A percentile compares a stretch with the other conserved stretches of the same genome.
Conservation (phyloP, 768 basidiomycete species). For the Leccinum arenicola region DNA sequence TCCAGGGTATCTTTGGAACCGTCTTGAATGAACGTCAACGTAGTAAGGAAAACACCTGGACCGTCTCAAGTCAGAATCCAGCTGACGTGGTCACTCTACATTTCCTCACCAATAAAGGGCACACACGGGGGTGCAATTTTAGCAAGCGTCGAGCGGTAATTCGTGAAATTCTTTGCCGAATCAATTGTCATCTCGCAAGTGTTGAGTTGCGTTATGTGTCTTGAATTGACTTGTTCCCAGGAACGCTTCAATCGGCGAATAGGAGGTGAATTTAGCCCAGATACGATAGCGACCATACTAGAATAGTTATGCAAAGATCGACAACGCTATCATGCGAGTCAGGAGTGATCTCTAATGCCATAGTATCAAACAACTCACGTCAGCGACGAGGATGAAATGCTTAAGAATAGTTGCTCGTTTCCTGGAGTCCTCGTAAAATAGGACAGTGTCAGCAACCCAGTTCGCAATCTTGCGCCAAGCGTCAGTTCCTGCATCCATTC, state of each 20-base stretch:
- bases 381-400: slow-evolving; percentile 88
- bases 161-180: slow-evolving; percentile 90
- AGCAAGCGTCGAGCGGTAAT: slow-evolving; percentile 83
- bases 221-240: slow-evolving; percentile 83
- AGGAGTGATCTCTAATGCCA: neutral
- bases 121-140: slow-evolving; percentile 90
- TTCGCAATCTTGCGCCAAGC: slow-evolving; percentile 68
- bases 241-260: slow-evolving; percentile 91
- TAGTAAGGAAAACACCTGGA: slow-evolving; percentile 91
- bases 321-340: slow-evolving; percentile 63
- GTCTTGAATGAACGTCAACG: slow-evolving; percentile 97
- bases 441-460: slow-evolving; percentile 88
- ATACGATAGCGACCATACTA: slow-evolving; percentile 94
- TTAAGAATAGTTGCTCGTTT: slow-evolving; percentile 81
- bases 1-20: slow-evolving; percentile 85
- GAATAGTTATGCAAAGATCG: slow-evolving; percentile 90
- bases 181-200: slow-evolving; percentile 89
- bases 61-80: slow-evolving; percentile 1
- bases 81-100: neutral
- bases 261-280: slow-evolving; percentile 90
- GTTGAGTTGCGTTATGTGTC: slow-evolving; percentile 68
- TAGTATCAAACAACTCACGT: slow-evolving; percentile 52
- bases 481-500: slow-evolving; percentile 2
- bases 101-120: slow-evolving; percentile 83
- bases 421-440: slow-evolving; percentile 77